Base-by-base conservation (phyloP, 2,329 filamentous ascomycete genomes). In the Pyrenochaeta sp. region DNA sequence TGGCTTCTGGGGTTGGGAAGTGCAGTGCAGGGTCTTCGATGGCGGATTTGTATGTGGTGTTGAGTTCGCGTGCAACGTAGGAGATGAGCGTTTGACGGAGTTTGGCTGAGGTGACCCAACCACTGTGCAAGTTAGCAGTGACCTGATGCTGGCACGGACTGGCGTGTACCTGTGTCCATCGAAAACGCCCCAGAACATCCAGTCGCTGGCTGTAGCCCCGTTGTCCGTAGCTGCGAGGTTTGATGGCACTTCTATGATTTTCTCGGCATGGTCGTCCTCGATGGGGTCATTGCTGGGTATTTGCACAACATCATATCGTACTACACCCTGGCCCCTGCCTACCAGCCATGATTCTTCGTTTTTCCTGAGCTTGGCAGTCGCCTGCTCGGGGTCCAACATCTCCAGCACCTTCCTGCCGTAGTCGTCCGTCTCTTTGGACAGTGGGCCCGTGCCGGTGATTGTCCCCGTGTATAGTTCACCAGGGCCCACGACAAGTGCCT, bases 151-250 rank as follows among this genome's bases (percentile, higher is more conserved):
- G 4, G 15, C 20, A 20, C 15, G 15, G 9, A 18, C 11, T 18
- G 17, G 10, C 23, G 10, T 85, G 77, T 80, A 94, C 91, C 91
- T 91, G 77, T 99, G 95, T 0, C 95, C 95, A 72, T 99, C 95
- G 76, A 98, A 99, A 15, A 99, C 93, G 52, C 93, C 95, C 95
- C 96, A 99, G 76, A 99, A 99, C 92, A 98, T 98, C 95, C 95
- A 99, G 77, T 99, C 96, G 57, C 85, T 91, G 54, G 82, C 87
- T 15, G 82, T 61, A 14, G 83, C 82, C 32, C 83, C 77, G 72
- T 84, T 78, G 67, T 84, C 79, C 7, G 81, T 80, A 14, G 82
- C 81, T 21, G 83, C 81, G 33, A 84, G 79, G 44, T 80, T 82
- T 47, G 84, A 83, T 4, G 91, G 90, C 7, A 97, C 87, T 76